Evolutionary conservation across 2,329 filamentous ascomycete genomes (phyloP).

Genomic region (Neonectria faginata): DNA sequence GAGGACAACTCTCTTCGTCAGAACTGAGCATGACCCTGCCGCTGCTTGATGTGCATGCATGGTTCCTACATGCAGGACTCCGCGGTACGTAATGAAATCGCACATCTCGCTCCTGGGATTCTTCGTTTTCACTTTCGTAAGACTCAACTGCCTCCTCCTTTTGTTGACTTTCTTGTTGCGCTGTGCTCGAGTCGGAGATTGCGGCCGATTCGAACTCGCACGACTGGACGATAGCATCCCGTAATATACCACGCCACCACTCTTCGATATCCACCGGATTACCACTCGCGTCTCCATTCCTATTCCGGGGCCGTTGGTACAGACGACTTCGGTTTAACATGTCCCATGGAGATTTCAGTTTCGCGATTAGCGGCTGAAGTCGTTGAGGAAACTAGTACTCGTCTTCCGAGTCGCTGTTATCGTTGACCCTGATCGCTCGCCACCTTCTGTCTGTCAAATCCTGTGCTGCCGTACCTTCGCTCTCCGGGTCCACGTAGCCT

Average conservation of each 20-base stretch:
- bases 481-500: conserved; percentile 89
- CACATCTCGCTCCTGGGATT: not conserved
- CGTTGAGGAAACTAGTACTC: conserved; percentile 54
- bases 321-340: not conserved
- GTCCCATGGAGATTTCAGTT: not conserved
- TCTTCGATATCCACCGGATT: not conserved
- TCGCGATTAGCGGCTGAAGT: conserved; percentile 12
- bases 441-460: conserved; percentile 85
- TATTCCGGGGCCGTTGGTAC: not conserved
- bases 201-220: not conserved
- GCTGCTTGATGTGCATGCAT: not conserved
- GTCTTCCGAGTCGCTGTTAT: conserved; percentile 80
- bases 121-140: not conserved
- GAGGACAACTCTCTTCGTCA: not conserved
- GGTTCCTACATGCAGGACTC: not conserved
- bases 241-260: not conserved
- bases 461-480: conserved; percentile 88
- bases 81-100: not conserved
- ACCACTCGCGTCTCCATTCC: not conserved
- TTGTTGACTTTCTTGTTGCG: not conserved
- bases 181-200: not conserved
- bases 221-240: not conserved
- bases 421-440: conserved; percentile 80
- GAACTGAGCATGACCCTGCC: not conserved
- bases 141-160: not conserved